phyloP scores from a whole-genome alignment of 148 eudicot genomes.

The Limonium bicolor region DNA sequence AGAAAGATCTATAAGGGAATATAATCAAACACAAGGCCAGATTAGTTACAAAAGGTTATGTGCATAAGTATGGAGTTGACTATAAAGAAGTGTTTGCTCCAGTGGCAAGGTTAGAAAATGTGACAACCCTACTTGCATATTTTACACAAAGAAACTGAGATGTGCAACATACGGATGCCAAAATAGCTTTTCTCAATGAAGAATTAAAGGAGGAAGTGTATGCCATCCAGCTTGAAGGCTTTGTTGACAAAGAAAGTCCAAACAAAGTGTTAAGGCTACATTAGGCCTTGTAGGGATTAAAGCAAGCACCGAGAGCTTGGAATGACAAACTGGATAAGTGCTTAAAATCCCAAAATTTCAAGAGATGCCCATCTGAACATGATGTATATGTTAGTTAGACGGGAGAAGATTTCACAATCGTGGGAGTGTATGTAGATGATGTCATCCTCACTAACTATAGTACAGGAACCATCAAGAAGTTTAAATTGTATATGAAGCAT shows the following conservation, averaged over 20 bases:
- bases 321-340: background rate
- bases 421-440: conserved; percentile 4
- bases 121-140: background rate
- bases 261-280: background rate
- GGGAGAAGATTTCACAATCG: background rate
- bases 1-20: background rate
- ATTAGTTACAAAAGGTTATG: conserved; percentile 1
- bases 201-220: conserved; percentile 3
- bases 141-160: background rate
- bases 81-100: background rate
- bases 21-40: conserved; percentile 3
- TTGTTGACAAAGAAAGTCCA: background rate
- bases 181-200: conserved; percentile 2
- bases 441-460: background rate
- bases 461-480: background rate
- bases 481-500: background rate
- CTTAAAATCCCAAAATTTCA: background rate
- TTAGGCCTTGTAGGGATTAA: conserved; percentile 3
- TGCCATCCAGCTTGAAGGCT: conserved; percentile 1
- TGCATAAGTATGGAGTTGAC: background rate
- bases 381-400: background rate
- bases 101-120: background rate
- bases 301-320: conserved; percentile 3
- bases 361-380: background rate
- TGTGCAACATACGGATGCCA: conserved; percentile 7